Evolutionary conservation across 352 stramenopile species (phyloP).

Genomic region (Salisapilia sapeloensis): DNA sequence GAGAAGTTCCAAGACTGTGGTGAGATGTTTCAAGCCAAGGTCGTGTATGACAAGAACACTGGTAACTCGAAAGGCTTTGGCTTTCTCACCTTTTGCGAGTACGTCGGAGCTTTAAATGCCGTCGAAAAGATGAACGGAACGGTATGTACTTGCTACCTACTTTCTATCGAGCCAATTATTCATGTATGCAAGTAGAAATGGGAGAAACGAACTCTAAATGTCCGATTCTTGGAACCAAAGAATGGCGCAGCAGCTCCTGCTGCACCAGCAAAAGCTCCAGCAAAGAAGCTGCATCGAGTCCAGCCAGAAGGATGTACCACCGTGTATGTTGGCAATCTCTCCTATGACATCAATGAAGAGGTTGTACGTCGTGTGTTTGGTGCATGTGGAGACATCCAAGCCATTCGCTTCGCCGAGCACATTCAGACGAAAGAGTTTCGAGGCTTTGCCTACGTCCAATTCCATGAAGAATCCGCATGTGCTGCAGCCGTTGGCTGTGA

Average conservation of each 20-base stretch:
- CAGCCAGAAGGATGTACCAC: conserved; percentile 71
- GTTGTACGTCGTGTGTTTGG: conserved; percentile 70
- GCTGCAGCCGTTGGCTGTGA: conserved; percentile 70
- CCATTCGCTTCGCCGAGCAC: conserved; percentile 69
- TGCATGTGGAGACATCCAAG: conserved; percentile 56
- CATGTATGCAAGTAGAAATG: conserved; percentile 28
- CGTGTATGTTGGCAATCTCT: conserved; percentile 93
- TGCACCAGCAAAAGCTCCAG: neutral
- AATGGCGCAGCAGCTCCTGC: conserved; percentile 2
- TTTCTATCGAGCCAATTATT: neutral
- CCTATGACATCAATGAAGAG: conserved; percentile 88
- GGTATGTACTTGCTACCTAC: conserved; percentile 4
- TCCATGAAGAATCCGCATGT: conserved; percentile 78
- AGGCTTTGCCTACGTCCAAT: conserved; percentile 86
- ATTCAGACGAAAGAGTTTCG: conserved; percentile 78
- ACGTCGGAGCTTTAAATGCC: conserved; percentile 59
- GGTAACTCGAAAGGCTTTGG: conserved; percentile 58
- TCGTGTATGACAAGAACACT: conserved; percentile 55
- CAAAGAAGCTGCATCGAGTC: conserved; percentile 3
- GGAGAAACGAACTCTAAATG: conserved; percentile 64
- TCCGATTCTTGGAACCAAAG: conserved; percentile 73
- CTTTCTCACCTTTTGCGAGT: conserved; percentile 72
- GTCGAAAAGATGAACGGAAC: conserved; percentile 59
- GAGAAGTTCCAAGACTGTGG: conserved; percentile 59
- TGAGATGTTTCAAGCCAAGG: conserved; percentile 77